phyloP scores from a whole-genome alignment of 148 eudicot genomes.

The Chenopodium formosanum region DNA sequence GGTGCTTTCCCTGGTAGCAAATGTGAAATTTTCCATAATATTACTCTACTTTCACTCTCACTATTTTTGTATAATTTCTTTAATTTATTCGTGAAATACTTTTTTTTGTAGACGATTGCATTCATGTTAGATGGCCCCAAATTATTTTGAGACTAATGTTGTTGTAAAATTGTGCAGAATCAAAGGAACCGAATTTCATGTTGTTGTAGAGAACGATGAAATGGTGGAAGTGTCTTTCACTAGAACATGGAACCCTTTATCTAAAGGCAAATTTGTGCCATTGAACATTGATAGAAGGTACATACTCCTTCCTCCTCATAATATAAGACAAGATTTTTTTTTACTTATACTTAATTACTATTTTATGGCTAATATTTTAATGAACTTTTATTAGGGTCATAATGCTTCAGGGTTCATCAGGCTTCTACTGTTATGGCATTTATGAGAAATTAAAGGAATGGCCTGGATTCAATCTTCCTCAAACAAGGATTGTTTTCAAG shows the following conservation, averaged over 20 bases:
- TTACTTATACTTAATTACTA: too few species aligned
- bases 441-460: slow-evolving; percentile 53
- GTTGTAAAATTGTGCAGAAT: slow-evolving; percentile 41
- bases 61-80: too few species aligned
- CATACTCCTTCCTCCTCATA: not conserved
- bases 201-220: slow-evolving; percentile 58
- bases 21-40: too few species aligned
- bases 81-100: too few species aligned
- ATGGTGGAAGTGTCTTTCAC: slow-evolving; percentile 82
- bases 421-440: slow-evolving; percentile 41
- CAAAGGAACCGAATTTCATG: slow-evolving; percentile 52
- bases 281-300: slow-evolving; percentile 88
- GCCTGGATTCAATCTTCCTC: slow-evolving; percentile 78
- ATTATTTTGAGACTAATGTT: too few species aligned
- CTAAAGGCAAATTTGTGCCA: slow-evolving; percentile 55
- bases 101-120: too few species aligned
- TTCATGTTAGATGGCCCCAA: too few species aligned
- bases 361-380: too few species aligned
- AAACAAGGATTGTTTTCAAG: slow-evolving; percentile 83
- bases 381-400: slow-evolving; percentile 29
- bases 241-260: slow-evolving; percentile 71
- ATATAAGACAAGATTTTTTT: too few species aligned
- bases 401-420: slow-evolving; percentile 41
- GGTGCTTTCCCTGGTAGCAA: too few species aligned
- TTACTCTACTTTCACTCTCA: too few species aligned